These are phyloP conservation scores for Agrocybe praecox DNA, from an alignment of 768 basidiomycete genomes.

Conservation along the genomic window DNA sequence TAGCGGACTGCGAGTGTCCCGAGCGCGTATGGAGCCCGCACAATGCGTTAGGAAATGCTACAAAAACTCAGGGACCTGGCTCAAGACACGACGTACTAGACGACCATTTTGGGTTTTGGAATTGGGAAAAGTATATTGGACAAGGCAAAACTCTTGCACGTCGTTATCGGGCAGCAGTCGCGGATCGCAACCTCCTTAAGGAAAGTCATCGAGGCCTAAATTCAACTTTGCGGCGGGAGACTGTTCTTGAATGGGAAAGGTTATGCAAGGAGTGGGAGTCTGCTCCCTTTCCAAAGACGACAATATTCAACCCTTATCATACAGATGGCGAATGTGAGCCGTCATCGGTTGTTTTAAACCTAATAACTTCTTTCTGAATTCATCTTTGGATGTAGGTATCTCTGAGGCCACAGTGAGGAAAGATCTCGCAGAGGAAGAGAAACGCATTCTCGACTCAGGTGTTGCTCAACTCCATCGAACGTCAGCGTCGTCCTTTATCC, in stretches of 20 bases:
- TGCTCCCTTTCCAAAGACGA: slow-evolving; percentile 2
- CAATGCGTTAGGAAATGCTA: background rate
- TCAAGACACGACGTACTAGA: background rate
- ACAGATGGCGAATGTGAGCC: background rate
- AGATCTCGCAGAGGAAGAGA: background rate
- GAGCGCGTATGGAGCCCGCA: background rate
- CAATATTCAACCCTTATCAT: background rate
- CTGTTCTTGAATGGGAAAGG: background rate
- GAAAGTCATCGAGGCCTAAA: background rate
- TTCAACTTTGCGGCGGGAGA: background rate
- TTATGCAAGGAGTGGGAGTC: slow-evolving; percentile 4
- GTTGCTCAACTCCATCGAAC: background rate
- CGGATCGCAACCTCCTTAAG: background rate
- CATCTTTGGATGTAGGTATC: background rate
- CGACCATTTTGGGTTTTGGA: slow-evolving; percentile 1
- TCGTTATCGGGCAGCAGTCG: background rate
- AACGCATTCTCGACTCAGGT: background rate
- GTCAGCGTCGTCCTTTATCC: background rate
- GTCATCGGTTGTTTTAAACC: too few species aligned
- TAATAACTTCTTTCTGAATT: background rate
- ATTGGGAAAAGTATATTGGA: background rate
- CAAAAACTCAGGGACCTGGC: background rate
- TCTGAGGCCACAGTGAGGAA: slow-evolving; percentile 1
- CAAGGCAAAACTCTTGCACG: background rate
- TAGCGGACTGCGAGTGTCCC: background rate